Conservation (phyloP, 2,329 filamentous ascomycete genomes). For the Penicillium vulpinum region DNA sequence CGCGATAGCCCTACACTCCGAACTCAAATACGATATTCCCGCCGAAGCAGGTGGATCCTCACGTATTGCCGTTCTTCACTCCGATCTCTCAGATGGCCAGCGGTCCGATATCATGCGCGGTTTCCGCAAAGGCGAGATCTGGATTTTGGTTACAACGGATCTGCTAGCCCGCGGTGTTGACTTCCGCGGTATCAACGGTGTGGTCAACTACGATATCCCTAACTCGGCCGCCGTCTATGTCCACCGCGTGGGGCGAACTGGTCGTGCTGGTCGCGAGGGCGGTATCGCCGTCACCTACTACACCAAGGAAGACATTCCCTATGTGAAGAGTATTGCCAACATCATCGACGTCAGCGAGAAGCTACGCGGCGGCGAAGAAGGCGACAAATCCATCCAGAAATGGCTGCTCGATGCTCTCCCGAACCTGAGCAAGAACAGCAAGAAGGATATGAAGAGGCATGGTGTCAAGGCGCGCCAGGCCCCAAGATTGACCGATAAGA, state of each 20-base stretch:
- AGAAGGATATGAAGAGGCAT: conserved; percentile 75
- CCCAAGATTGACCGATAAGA: conserved; percentile 45
- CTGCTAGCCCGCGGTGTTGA: conserved; percentile 89
- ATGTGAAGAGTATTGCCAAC: conserved; percentile 87
- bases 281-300: conserved; percentile 93
- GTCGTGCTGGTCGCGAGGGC: conserved; percentile 80
- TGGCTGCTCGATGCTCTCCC: conserved; percentile 90
- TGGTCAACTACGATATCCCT: conserved; percentile 97
- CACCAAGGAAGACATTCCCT: conserved; percentile 90
- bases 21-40: conserved; percentile 93
- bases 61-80: conserved; percentile 87
- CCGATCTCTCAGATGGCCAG: conserved; percentile 73
- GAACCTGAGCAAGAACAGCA: conserved; percentile 77
- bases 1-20: conserved; percentile 80
- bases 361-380: conserved; percentile 52
- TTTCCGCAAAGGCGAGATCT: conserved; percentile 89
- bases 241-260: conserved; percentile 88
- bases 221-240: conserved; percentile 88
- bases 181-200: conserved; percentile 90
- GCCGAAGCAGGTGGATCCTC: conserved; percentile 79
- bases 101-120: conserved; percentile 81
- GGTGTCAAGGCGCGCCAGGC: conserved; percentile 72
- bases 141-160: conserved; percentile 95
- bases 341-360: conserved; percentile 83
- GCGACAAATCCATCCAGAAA: conserved; percentile 65